Evolutionary conservation across 1,284 basidiomycete species (phyloP), one percentile per base, ranked within the genome.

Genomic region (Quambalaria eucalypti): DNA sequence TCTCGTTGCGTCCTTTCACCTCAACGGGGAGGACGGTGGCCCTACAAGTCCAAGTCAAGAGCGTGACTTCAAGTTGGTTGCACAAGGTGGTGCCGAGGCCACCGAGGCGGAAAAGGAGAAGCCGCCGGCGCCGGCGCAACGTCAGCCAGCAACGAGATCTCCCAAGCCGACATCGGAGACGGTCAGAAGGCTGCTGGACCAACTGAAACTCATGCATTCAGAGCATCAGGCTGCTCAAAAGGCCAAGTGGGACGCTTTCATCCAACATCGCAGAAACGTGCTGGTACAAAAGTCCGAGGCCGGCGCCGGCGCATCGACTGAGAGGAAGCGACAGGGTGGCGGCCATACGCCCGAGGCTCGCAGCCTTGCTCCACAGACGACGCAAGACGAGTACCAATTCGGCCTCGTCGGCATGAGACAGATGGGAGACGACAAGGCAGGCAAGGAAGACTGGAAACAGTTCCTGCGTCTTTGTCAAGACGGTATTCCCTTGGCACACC

Each of bases 401-500:
- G 71, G 74, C 25, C 77, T 96, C 38, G 85, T 96, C 48, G 90
- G 89, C 0, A 86, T 96, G 59, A 85, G 85, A n/a, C 87, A 90
- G 73, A 83, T 95, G 59, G 90, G 89, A 0, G 64, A 63, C 25
- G 79, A 83, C 8, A 87, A 84, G 70, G 79, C 80, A 31, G 78
- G 77, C n/a, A 78, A 78, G 55, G 87, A 88, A 56, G 88, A 91
- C 69, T 82, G 86, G 75, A 82, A 80, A 54, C 86, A 87, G 64
- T 88, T 97, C 63, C 84, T 86, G 55, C 78, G 83, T 51, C 79
- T 98, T 2, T 84, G 93, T 25, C 79, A 88, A 50, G 82, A 80
- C 48, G 95, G 95, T 0, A 87, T 97, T 23, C 93, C 93, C 7
- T 81, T 97, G 26, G 83, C 82, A 33, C 92, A 93, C 71, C 82